Base-by-base conservation (phyloP, 139 green algal species). In the Astrephomene gubernaculifera region DNA sequence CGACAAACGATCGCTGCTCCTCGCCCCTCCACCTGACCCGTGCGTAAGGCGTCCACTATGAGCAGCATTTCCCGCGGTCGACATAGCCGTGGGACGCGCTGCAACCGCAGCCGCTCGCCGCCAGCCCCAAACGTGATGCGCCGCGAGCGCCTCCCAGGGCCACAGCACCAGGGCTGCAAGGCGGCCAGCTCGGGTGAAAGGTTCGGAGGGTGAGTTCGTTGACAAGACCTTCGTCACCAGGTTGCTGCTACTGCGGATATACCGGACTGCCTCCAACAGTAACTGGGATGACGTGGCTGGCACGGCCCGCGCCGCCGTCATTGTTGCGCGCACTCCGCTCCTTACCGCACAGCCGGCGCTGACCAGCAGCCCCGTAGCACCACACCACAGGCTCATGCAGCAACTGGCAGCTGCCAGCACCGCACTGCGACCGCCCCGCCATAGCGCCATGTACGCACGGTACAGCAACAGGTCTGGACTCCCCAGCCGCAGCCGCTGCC, bases 401-500 rank as follows among this genome's bases (percentile, higher is more conserved):
- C 33, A 57, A 65, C 57, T 54, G 14, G 57, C 36, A 5, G 49
- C 45, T 0, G 65, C 49, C 79, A 76, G 79, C 65, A 61, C 9
- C 14, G 65, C 67, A 27, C 17, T 25, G 10, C 65, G 49, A 36
- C 45, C 45, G 33, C 45, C 65, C 1, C 65, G 79, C 41, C 45
- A 86, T 4, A 61, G 4, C 0, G n/a, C 63, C 61, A 74, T 29
- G 78, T 84, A 84, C n/a, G 43, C 78, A 1, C 63, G 1, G 61
- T 84, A 84, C n/a, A 84, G 7, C 60, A 83, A 60, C 29, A 83
- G 22, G 22, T 73, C 49, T 0, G 78, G 78, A 6, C 63, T 65
- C 43, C 43, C 76, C 60, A 83, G 39, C 0, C 60, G 27, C 21
- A 29, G 29, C 4, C 38, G 17, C 63, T 49, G 43, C 7, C 39